phyloP scores from a whole-genome alignment of 495 filamentous ascomycete genomes.

The Xylaria telfairii region DNA sequence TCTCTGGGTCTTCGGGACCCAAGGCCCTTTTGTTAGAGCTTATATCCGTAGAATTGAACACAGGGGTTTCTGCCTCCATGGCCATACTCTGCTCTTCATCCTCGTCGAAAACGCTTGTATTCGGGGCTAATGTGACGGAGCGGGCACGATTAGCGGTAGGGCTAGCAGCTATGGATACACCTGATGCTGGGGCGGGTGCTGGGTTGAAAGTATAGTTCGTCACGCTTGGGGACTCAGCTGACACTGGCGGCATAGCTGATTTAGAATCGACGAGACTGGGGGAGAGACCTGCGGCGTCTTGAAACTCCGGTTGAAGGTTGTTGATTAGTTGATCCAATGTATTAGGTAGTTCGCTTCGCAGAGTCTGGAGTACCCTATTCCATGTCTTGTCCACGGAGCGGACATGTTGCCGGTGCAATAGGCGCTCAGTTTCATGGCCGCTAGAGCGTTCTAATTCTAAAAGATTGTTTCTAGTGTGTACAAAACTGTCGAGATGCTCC shows the following conservation, averaged over 20 bases:
- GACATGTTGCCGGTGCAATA: not conserved
- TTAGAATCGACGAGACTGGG: not conserved
- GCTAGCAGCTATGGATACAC: not conserved
- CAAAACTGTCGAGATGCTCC: not conserved
- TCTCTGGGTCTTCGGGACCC: not conserved
- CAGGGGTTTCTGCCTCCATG: not conserved
- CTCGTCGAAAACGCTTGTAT: not conserved
- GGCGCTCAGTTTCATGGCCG: slow-evolving; percentile 5
- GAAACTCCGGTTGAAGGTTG: slow-evolving; percentile 6
- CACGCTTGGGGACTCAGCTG: not conserved
- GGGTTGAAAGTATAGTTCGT: not conserved
- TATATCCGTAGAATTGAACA: not conserved
- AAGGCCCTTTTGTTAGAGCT: slow-evolving; percentile 5
- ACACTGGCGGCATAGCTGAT: not conserved
- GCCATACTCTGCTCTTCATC: not conserved
- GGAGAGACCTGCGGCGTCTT: not conserved
- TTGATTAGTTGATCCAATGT: slow-evolving; percentile 3
- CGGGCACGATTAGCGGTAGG: not conserved
- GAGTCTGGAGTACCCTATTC: not conserved
- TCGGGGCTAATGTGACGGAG: not conserved
- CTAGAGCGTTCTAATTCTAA: not conserved
- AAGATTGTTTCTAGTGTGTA: not conserved
- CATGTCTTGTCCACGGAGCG: not conserved
- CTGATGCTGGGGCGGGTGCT: not conserved
- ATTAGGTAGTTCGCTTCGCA: slow-evolving; percentile 13